Base-by-base conservation (phyloP, 2,329 filamentous ascomycete species). In the Rachicladosporium sp. region DNA sequence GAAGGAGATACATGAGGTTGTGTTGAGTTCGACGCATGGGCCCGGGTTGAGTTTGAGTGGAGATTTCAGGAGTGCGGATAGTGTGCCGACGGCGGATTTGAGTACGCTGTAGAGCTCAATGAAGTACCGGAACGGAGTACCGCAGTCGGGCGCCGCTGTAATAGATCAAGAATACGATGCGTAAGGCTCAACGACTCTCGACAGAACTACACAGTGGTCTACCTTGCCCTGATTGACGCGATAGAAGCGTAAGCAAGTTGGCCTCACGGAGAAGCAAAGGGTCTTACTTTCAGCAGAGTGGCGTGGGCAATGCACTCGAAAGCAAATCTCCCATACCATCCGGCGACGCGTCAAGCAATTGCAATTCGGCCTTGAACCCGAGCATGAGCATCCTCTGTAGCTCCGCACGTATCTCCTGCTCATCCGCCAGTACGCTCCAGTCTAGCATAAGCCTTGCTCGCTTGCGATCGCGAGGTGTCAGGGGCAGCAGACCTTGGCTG, bases 41-140 rank as follows among this genome's bases (percentile, higher is more conserved):
- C 88, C 91, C 1, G 89, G 86, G 0, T 77, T 98, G 67, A 86
- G 80, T 58, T 65, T 98, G 59, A 93, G 76, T 57, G 89, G 88
- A 41, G 76, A 81, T 40, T 82, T 91, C 60, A 76, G 66, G 52
- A 69, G 79, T 38, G 68, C 71, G 4, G 70, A 75, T 43, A 76
- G 76, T 44, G 55, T 64, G 49, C 43, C 55, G n/a, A 50, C 60
- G 10, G 63, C 59, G 47, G 63, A 65, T 37, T 43, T 58, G 41
- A 43, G 37, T 19, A 42, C 44, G n/a, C 23, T 34, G 35, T 42
- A 36, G 23, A 27, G 23, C 15, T 5, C 3, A 3, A 19, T 19
- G 15, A 19, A 19, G 15, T 5, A 19, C n/a, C n/a, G n/a, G n/a
- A n/a, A n/a, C n/a, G n/a, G n/a, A n/a, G n/a, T n/a, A n/a, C n/a